Percentiles rank a stretch among this genome's conserved stretches.
phyloP scores from a whole-genome alignment of 2,329 filamentous ascomycete genomes.

The Sphaerulina musiva region DNA sequence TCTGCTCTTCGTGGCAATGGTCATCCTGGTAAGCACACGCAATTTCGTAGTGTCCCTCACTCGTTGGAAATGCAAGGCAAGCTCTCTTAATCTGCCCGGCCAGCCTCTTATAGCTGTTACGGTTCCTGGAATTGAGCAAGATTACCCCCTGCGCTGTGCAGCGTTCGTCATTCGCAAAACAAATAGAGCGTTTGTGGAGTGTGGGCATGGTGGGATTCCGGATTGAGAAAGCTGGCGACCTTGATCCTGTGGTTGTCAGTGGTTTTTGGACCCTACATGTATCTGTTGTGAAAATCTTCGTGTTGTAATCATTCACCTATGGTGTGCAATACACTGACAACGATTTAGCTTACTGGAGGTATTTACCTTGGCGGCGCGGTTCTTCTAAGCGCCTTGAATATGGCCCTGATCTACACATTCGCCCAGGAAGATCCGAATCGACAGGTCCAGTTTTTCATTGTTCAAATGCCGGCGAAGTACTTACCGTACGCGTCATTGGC shows the following conservation, averaged over 20 bases:
- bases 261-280: conserved; percentile 62
- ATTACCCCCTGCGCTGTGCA: conserved; percentile 46
- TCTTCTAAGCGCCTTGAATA: conserved; percentile 56
- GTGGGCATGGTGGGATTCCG: conserved; percentile 48
- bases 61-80: conserved; percentile 28
- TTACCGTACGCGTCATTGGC: conserved; percentile 75
- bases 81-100: conserved; percentile 56
- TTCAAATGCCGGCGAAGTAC: conserved; percentile 75
- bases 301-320: not conserved
- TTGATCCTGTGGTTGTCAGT: conserved; percentile 48
- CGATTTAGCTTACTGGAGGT: conserved; percentile 33
- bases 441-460: conserved; percentile 71
- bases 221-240: conserved; percentile 50
- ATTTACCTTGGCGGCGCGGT: conserved; percentile 46
- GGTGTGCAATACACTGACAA: conserved; percentile 22
- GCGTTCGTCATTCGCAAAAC: conserved; percentile 48
- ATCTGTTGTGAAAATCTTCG: conserved; percentile 11
- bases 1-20: conserved; percentile 61
- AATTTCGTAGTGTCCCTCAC: conserved; percentile 14
- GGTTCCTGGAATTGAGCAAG: conserved; percentile 52
- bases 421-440: conserved; percentile 76
- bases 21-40: conserved; percentile 66
- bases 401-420: conserved; percentile 78
- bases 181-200: conserved; percentile 40
- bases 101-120: conserved; percentile 46